Conservation (phyloP, 805 yeast genomes). For the Scheffersomyces amazonensis region DNA sequence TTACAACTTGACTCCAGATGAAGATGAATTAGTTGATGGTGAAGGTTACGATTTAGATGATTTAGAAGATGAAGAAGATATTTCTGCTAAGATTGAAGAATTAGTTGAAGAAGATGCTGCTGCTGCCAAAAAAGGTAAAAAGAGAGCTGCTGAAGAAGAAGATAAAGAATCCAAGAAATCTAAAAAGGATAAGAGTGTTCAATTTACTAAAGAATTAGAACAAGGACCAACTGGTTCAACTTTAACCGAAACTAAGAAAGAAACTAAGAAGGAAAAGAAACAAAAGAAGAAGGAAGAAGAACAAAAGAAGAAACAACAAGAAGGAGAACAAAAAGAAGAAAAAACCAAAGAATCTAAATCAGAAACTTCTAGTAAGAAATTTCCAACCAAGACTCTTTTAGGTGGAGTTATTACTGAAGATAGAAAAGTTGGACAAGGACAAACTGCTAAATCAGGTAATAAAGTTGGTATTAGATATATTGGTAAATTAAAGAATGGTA, state of each 20-base stretch:
- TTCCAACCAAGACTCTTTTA: conserved; percentile 73
- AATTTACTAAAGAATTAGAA: conserved; percentile 87
- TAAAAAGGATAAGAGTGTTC: conserved; percentile 50
- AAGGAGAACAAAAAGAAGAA: conserved; percentile 21
- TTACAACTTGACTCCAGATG: conserved; percentile 73
- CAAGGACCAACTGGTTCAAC: conserved; percentile 81
- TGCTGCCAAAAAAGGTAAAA: conserved; percentile 45
- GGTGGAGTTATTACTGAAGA: conserved; percentile 96
- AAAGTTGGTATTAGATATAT: conserved; percentile 96
- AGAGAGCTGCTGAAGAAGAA: conserved; percentile 32
- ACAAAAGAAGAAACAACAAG: conserved; percentile 24
- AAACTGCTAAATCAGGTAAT: conserved; percentile 81
- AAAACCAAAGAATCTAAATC: conserved; percentile 16
- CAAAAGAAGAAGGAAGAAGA: conserved; percentile 24
- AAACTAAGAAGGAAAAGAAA: conserved; percentile 21
- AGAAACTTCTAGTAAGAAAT: conserved; percentile 33
- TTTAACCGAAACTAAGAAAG: conserved; percentile 21
- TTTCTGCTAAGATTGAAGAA: background rate
- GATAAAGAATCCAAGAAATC: conserved; percentile 20
- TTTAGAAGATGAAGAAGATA: conserved; percentile 65
- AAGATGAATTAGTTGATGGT: conserved; percentile 62
- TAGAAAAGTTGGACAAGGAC: conserved; percentile 85
- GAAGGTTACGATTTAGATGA: conserved; percentile 56
- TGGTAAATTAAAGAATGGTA: conserved; percentile 96
- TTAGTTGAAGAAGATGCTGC: conserved; percentile 65